These are phyloP conservation scores for Elsinoe ampelina DNA, from an alignment of 2,329 filamentous ascomycete genomes.

Conservation along the genomic window DNA sequence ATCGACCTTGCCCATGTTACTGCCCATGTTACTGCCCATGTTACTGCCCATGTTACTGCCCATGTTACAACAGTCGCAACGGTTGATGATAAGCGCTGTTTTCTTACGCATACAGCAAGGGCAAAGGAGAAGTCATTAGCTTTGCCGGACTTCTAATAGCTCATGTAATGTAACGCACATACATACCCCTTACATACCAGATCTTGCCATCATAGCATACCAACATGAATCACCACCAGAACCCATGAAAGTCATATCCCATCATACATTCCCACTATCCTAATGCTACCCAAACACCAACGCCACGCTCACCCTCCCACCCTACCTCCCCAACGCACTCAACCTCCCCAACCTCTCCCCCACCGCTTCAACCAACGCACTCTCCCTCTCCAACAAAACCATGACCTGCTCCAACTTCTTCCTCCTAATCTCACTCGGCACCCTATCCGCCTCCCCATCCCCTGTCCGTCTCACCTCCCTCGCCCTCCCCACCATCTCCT, in stretches of 20 bases:
- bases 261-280: too few species aligned
- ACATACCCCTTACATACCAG: background rate
- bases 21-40: too few species aligned
- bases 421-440: conserved; percentile 52
- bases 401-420: conserved; percentile 57
- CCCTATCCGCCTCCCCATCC: conserved; percentile 26
- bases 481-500: conserved; percentile 22
- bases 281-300: background rate
- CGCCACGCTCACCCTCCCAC: background rate
- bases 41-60: too few species aligned
- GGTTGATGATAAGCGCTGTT: conserved; percentile 33
- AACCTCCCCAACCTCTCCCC: conserved; percentile 53
- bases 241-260: too few species aligned
- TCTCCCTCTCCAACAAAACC: conserved; percentile 55
- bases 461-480: conserved; percentile 23
- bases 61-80: too few species aligned
- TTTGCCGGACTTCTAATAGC: conserved; percentile 23
- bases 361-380: conserved; percentile 58
- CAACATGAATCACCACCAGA: too few species aligned
- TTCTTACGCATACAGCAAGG: conserved; percentile 30
- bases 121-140: conserved; percentile 31
- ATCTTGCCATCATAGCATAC: too few species aligned
- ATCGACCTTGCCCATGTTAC: too few species aligned
- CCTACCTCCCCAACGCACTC: conserved; percentile 17
- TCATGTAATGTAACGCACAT: background rate